Evolutionary conservation across 352 stramenopile genomes (phyloP).

Genomic region (Ochromonadaceae sp.): DNA sequence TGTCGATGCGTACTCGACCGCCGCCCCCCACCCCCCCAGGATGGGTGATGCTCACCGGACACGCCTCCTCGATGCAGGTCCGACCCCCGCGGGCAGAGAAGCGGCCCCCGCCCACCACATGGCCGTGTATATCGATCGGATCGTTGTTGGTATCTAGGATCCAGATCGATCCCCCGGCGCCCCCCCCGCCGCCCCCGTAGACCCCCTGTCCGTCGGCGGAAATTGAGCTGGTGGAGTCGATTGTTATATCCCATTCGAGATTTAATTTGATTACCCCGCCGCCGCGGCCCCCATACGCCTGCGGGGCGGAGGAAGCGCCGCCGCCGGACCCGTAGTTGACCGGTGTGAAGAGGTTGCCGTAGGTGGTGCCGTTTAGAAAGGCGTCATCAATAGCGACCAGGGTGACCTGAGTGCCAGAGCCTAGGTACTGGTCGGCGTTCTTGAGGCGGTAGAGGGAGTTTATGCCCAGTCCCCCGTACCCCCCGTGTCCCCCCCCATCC

Average conservation of each 20-base stretch:
- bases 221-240: neutral
- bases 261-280: neutral
- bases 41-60: neutral
- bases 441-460: neutral
- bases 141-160: neutral
- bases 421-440: neutral
- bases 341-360: neutral
- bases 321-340: neutral
- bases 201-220: neutral
- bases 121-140: neutral
- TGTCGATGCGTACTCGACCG: constrained; percentile 1
- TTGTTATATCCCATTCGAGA: neutral
- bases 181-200: neutral
- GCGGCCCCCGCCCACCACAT: neutral
- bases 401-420: neutral
- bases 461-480: neutral
- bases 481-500: neutral
- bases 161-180: neutral
- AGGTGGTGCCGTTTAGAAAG: no score
- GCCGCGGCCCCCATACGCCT: neutral
- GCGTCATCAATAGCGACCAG: no score
- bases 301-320: neutral
- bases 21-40: constrained; percentile 6
- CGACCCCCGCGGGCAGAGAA: neutral
- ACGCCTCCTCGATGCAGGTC: neutral